Evolutionary conservation across 2,329 filamentous ascomycete genomes (phyloP).

Genomic region (Arthrobotrys iridis): DNA sequence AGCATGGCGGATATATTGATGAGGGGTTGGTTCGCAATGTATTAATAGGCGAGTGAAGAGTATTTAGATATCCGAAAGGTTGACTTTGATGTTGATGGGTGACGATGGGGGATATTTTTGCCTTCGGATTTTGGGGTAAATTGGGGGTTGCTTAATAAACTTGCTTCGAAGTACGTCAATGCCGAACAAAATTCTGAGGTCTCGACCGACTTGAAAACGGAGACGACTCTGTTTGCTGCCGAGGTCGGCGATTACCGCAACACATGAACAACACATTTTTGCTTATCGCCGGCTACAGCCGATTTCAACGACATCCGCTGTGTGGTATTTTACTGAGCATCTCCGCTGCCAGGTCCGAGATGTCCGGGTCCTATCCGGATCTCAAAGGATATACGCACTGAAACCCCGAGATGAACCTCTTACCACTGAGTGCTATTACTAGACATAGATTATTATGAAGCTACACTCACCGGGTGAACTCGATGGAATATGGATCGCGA

Average conservation of each 20-base stretch:
- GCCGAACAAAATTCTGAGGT: constrained; percentile 51
- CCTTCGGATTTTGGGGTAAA: constrained; percentile 8
- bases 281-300: constrained; percentile 27
- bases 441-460: no score
- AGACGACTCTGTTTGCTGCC: constrained; percentile 28
- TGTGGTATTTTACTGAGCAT: background rate
- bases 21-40: background rate
- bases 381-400: no score
- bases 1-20: constrained; percentile 25
- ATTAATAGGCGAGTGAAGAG: background rate
- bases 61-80: background rate
- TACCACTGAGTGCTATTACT: no score
- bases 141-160: constrained; percentile 49
- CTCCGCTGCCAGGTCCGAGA: background rate
- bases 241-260: constrained; percentile 53
- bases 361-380: no score
- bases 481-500: no score
- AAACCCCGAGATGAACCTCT: no score
- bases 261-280: constrained; percentile 30
- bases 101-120: constrained; percentile 26
- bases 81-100: background rate
- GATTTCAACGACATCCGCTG: background rate
- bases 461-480: no score
- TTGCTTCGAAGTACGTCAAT: constrained; percentile 41
- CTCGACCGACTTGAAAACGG: constrained; percentile 19